These are phyloP conservation scores for Porphyridium purpureum DNA, from an alignment of 23 red algal species.

Conservation along the genomic window DNA sequence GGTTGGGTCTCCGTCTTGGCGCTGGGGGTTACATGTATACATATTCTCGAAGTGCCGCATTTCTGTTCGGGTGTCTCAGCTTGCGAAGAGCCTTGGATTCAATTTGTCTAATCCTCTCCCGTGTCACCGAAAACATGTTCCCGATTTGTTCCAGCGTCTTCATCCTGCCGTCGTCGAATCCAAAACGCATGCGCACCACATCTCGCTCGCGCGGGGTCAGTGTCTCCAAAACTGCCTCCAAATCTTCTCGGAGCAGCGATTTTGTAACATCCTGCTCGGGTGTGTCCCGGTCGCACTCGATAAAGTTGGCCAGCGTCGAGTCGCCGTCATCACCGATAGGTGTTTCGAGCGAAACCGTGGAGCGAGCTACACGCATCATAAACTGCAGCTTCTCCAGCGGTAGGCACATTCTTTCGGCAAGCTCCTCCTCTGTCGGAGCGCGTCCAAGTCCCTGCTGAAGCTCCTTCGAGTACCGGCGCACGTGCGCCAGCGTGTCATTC, in stretches of 20 bases:
- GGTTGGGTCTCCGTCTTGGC: no score
- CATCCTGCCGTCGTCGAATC: conserved; percentile 68
- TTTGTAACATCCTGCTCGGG: conserved; percentile 53
- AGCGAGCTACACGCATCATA: conserved; percentile 17
- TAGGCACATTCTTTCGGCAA: conserved; percentile 39
- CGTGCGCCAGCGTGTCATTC: conserved; percentile 70
- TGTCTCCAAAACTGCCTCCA: conserved; percentile 68
- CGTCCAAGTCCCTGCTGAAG: conserved; percentile 43
- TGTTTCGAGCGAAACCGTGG: conserved; percentile 38
- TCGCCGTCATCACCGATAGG: conserved; percentile 16
- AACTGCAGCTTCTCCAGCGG: conserved; percentile 62
- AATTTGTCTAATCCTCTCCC: conserved; percentile 84
- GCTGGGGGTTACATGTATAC: conserved; percentile 7
- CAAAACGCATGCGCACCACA: conserved; percentile 81
- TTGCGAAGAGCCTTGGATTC: conserved; percentile 89
- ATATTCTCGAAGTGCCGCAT: conserved; percentile 71
- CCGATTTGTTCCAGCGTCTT: conserved; percentile 85
- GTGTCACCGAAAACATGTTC: conserved; percentile 49
- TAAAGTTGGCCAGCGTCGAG: conserved; percentile 55
- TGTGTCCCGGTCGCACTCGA: conserved; percentile 26
- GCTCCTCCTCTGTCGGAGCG: conserved; percentile 48
- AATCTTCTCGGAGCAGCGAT: conserved; percentile 50
- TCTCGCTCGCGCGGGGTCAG: conserved; percentile 61
- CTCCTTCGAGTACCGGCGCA: conserved; percentile 33
- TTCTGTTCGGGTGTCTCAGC: conserved; percentile 69